A percentile compares a stretch with the other conserved stretches of the same genome.
phyloP scores from a whole-genome alignment of 75 land plant genomes.

The Pinus tabuliformis region DNA sequence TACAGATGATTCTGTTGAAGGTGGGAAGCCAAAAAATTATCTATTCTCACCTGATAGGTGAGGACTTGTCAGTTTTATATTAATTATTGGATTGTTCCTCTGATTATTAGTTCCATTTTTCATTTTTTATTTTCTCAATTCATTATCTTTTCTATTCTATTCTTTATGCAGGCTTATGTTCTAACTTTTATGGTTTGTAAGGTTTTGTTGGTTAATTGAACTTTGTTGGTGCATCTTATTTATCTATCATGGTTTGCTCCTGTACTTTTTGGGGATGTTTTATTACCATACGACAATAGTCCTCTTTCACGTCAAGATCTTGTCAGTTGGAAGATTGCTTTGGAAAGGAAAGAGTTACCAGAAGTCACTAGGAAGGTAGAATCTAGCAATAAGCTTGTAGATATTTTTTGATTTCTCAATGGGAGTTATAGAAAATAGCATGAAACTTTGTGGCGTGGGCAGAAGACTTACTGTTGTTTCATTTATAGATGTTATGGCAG shows the following conservation, averaged over 20 bases:
- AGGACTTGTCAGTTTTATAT: not conserved
- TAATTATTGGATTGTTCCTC: not conserved
- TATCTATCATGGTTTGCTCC: not conserved
- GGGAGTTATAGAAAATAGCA: not conserved
- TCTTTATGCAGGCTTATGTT: not conserved
- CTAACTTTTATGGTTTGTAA: not conserved
- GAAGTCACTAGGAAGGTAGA: constrained; percentile 55
- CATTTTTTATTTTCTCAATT: constrained; percentile 7
- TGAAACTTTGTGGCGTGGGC: not conserved
- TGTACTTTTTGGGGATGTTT: not conserved
- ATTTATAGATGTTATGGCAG: constrained; percentile 51
- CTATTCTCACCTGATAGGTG: constrained; percentile 90
- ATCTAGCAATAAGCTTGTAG: too few species aligned
- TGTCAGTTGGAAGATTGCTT: constrained; percentile 91
- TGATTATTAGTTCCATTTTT: not conserved
- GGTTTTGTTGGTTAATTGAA: not conserved
- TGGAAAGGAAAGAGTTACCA: constrained; percentile 67
- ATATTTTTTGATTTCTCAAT: not conserved
- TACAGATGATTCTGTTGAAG: constrained; percentile 15
- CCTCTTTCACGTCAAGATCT: constrained; percentile 94
- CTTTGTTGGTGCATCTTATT: not conserved
- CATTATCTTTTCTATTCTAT: not conserved
- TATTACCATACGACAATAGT: constrained; percentile 30
- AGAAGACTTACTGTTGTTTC: constrained; percentile 6
- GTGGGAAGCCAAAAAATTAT: constrained; percentile 20